Evolutionary conservation across 768 basidiomycete species (phyloP).

Genomic region (Infundibulicybe gibba): DNA sequence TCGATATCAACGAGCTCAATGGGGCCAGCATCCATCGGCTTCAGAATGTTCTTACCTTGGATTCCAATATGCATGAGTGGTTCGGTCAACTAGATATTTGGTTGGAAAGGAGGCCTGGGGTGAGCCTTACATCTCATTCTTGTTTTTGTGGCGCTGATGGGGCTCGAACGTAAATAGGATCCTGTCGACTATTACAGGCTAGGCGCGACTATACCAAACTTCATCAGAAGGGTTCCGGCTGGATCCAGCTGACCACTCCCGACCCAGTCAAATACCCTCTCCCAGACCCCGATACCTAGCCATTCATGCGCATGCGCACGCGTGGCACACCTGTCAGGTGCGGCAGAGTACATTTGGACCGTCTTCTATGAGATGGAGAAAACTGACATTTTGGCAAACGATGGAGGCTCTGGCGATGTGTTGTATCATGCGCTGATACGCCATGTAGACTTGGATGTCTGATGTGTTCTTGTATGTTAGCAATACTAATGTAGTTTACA

Average conservation of each 20-base stretch:
- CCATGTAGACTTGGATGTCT: no score
- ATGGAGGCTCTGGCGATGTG: conserved; percentile 16
- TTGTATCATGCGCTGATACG: conserved; percentile 12
- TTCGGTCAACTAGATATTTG: no score
- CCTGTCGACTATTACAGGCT: conserved; percentile 5
- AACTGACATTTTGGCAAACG: conserved; percentile 11
- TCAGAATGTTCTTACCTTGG: conserved; percentile 21
- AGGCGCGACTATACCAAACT: background rate
- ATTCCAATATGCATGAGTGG: no score
- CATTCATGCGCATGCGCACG: conserved; percentile 27
- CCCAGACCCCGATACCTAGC: conserved; percentile 23
- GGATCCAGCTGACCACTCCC: background rate
- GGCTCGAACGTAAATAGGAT: conserved; percentile 2
- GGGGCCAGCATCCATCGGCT: conserved; percentile 21
- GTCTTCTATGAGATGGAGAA: conserved; percentile 16
- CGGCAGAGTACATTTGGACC: conserved; percentile 19
- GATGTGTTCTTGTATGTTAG: no score
- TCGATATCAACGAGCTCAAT: conserved; percentile 15
- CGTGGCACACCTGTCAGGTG: conserved; percentile 28
- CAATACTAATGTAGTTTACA: no score
- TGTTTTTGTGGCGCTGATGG: conserved; percentile 2
- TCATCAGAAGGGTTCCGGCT: background rate
- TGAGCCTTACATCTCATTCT: conserved; percentile 9
- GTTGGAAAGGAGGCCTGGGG: conserved; percentile 1
- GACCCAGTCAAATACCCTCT: conserved; percentile 9